Evolutionary conservation across 345 rosid species (phyloP).

Genomic region (Brassica juncea): DNA sequence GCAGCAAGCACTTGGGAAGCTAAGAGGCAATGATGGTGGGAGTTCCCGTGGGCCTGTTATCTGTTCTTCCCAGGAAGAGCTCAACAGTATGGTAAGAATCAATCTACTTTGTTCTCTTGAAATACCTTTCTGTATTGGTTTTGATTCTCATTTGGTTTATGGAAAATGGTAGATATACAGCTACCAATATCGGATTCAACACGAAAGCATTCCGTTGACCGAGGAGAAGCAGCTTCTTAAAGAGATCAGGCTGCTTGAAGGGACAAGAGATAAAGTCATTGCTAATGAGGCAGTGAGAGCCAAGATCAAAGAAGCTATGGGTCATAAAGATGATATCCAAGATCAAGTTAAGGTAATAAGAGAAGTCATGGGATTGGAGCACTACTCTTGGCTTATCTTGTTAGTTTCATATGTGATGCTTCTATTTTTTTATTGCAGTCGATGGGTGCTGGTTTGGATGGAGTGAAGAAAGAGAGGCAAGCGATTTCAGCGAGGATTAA

Average conservation of each 20-base stretch:
- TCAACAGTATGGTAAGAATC: constrained; percentile 61
- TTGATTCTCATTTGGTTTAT: constrained; percentile 26
- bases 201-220: constrained; percentile 80
- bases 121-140: background rate
- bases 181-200: constrained; percentile 81
- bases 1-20: constrained; percentile 85
- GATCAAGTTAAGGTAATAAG: constrained; percentile 88
- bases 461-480: constrained; percentile 73
- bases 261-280: constrained; percentile 88
- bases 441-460: constrained; percentile 56
- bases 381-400: background rate
- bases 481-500: constrained; percentile 60
- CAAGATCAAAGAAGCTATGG: constrained; percentile 84
- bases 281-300: constrained; percentile 79
- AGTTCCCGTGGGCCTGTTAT: constrained; percentile 41
- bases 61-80: constrained; percentile 95
- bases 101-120: background rate
- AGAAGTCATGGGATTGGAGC: background rate
- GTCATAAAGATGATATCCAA: constrained; percentile 80
- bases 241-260: constrained; percentile 90
- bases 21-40: constrained; percentile 47
- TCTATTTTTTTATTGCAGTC: background rate
- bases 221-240: constrained; percentile 94
- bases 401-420: background rate
- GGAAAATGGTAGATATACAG: constrained; percentile 66